Percentiles rank a stretch among this genome's conserved stretches.
phyloP scores from a whole-genome alignment of 2,329 filamentous ascomycete species.

The Geosmithia morbida region DNA sequence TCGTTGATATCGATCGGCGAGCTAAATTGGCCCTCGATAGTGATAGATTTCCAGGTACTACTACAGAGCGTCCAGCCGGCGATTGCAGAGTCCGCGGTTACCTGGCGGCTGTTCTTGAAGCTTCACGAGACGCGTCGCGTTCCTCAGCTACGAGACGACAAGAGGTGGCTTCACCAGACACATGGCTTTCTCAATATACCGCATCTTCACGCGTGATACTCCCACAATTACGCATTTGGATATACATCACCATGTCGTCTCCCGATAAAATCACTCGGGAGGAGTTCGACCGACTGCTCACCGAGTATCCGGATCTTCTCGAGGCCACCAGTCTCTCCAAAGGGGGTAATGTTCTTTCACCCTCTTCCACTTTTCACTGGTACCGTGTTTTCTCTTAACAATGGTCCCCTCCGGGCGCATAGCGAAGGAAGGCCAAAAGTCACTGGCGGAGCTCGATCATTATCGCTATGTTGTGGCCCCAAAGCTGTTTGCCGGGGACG shows the following conservation, averaged over 20 bases:
- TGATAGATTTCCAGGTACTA: too few species aligned
- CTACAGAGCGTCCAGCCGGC: too few species aligned
- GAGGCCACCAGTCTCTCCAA: slow-evolving; percentile 29
- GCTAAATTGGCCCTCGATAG: too few species aligned
- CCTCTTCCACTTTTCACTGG: background rate
- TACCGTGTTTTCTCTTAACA: background rate
- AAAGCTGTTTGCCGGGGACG: slow-evolving; percentile 22
- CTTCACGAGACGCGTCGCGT: background rate
- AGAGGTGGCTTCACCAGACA: too few species aligned
- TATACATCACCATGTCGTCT: background rate
- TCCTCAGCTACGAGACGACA: background rate
- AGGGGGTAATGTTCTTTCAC: slow-evolving; percentile 9
- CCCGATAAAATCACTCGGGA: slow-evolving; percentile 9
- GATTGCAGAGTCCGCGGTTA: too few species aligned
- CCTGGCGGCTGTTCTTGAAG: too few species aligned
- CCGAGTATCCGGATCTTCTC: slow-evolving; percentile 24
- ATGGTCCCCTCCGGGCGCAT: background rate
- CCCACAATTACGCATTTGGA: too few species aligned
- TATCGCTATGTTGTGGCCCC: slow-evolving; percentile 44
- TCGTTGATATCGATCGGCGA: too few species aligned
- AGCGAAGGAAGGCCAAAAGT: slow-evolving; percentile 34
- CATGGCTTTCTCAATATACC: too few species aligned
- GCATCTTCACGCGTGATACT: too few species aligned
- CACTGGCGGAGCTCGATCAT: slow-evolving; percentile 41
- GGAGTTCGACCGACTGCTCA: slow-evolving; percentile 20